Percentiles rank a stretch among this genome's conserved stretches.
Conservation (phyloP, 2,329 filamentous ascomycete species). For the Paraphaeosphaeria minitans region DNA sequence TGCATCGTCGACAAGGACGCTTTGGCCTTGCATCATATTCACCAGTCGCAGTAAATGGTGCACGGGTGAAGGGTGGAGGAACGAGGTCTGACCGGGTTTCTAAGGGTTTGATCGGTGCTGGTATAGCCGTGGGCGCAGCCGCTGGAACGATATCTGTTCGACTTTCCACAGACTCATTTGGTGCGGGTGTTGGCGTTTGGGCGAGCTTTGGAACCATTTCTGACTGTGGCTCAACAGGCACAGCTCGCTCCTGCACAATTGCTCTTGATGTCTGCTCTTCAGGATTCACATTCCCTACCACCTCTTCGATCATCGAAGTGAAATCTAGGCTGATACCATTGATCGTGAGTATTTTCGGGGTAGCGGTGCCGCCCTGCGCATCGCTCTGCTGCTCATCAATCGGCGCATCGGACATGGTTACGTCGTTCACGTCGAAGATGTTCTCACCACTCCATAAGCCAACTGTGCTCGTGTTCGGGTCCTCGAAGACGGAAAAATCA, state of each 20-base stretch:
- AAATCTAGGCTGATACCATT: constrained; percentile 41
- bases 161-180: neutral
- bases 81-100: neutral
- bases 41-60: neutral
- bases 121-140: neutral
- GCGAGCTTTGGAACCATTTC: too few species aligned
- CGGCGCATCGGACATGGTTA: constrained; percentile 27
- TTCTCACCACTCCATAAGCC: constrained; percentile 41
- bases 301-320: constrained; percentile 45
- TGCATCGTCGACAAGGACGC: constrained; percentile 28
- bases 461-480: constrained; percentile 41
- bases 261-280: constrained; percentile 1
- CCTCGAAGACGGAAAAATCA: constrained; percentile 45
- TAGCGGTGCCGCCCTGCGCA: constrained; percentile 9
- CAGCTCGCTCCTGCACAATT: neutral
- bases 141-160: neutral
- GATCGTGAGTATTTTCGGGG: constrained; percentile 29
- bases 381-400: constrained; percentile 8
- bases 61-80: neutral
- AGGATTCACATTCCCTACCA: constrained; percentile 25
- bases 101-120: neutral
- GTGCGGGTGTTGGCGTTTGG: too few species aligned
- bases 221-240: neutral
- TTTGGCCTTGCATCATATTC: neutral
- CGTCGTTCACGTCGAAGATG: constrained; percentile 41